These are phyloP conservation scores for Podospora tetraspora DNA, from an alignment of 495 filamentous ascomycete species.

Conservation along the genomic window DNA sequence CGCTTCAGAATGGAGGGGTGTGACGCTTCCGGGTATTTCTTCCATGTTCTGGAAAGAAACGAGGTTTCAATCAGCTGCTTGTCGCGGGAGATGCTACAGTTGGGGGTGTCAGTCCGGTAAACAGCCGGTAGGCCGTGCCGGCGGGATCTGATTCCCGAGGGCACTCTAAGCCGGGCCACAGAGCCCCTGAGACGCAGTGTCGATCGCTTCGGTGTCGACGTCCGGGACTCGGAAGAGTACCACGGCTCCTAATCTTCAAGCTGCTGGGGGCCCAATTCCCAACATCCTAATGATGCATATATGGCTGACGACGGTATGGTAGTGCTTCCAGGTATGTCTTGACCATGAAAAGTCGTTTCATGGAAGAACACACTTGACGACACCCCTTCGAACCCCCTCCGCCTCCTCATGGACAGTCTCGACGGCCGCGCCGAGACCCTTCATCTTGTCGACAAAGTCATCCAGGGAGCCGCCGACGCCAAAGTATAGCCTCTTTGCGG, in stretches of 20 bases:
- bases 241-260: not conserved
- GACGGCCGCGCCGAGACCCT: slow-evolving; percentile 49
- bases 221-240: not conserved
- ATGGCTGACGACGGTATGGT: not conserved
- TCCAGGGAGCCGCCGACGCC: slow-evolving; percentile 91
- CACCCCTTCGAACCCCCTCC: slow-evolving; percentile 52
- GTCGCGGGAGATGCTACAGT: slow-evolving; percentile 7
- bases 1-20: slow-evolving; percentile 4
- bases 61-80: slow-evolving; percentile 13
- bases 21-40: slow-evolving; percentile 8
- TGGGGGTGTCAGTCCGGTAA: slow-evolving; percentile 9
- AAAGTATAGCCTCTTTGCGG: slow-evolving; percentile 92
- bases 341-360: slow-evolving; percentile 9
- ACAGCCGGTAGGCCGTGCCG: slow-evolving; percentile 4
- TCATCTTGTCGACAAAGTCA: slow-evolving; percentile 68
- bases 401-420: slow-evolving; percentile 59
- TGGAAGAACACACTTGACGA: slow-evolving; percentile 41
- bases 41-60: slow-evolving; percentile 4
- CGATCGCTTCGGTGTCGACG: slow-evolving; percentile 4
- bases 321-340: not conserved
- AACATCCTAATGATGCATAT: not conserved
- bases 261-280: not conserved
- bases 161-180: slow-evolving; percentile 2
- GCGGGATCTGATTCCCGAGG: slow-evolving; percentile 5
- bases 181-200: slow-evolving; percentile 12